Base-by-base conservation (phyloP, 2,329 filamentous ascomycete species). In the Myriosclerotinia duriaeana region DNA sequence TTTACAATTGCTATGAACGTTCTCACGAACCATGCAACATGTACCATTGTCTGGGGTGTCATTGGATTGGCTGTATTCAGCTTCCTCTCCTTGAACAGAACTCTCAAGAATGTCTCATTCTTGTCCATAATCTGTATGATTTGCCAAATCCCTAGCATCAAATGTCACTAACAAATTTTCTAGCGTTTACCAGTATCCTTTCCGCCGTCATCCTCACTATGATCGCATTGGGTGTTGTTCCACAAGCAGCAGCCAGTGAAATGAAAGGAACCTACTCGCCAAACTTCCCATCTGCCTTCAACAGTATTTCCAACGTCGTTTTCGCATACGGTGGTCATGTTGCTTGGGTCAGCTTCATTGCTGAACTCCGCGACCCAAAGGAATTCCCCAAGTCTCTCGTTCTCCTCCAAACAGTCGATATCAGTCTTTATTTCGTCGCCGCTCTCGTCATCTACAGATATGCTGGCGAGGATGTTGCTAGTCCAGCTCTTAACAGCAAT, bases 401-500 rank as follows among this genome's bases (percentile, higher is more conserved):
- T 42, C 75, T 86, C 44, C 82, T 89, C 8, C 87, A 89, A 74
- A 78, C 80, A 22, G 78, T 81, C 66, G 85, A 89, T 67, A 85
- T 85, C 1, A 77, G 78, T 17, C 81, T 91, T 40, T 92, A 92
- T 76, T 79, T 89, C 40, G 73, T 69, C 17, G 55, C 60, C 11
- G 67, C 64, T n/a, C 38, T 67, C 26, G 83, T 91, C 48, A 87
- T 91, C 72, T 92, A 92, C 78, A 80, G 85, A 67, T 91, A 84
- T 72, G 85, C 84, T 6, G 89, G 89, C 0, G 78, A 80, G 0
- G 76, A 80, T 12, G 87, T 92, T 2, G 80, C 82, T 1, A 87
- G 85, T 1, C 89, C 89, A 0, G 89, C 89, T 0, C 81, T 92
- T 1, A 85, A 87, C 9, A 84, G 88, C 9, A 81, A 82, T 4